Base-by-base conservation (phyloP, 2,329 filamentous ascomycete species). In the Aspergillus phoenicis region DNA sequence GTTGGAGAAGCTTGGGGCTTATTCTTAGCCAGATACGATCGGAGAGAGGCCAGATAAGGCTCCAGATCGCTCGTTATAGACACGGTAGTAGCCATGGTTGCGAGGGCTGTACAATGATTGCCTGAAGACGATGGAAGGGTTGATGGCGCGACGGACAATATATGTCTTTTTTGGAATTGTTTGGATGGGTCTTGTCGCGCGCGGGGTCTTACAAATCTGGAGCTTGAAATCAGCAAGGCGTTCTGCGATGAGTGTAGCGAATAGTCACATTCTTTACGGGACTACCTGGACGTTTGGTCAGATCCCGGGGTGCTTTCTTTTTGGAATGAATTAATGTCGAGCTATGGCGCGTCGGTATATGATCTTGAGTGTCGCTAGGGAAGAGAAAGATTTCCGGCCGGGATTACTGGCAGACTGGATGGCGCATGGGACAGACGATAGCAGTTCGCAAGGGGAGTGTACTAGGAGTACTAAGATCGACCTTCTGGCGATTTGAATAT, bases 61-160 rank as follows among this genome's bases (percentile, higher is more conserved):
- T 74, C 66, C 20, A 73, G 54, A 15, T 73, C 71, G 52, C 64
- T 68, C 7, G 71, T 73, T 48, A 73, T 70, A n/a, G 69, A 67
- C 22, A 73, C 71, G 8, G 67, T 72, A 11, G 70, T 72, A 11
- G 70, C 62, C 71, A 73, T 73, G 52, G 33, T 64, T 41, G 62
- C 53, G 33, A 41, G 30, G 52, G 48, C 58, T 57, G 55, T 60
- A 38, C 52, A 20, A 52, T 30, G 43, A 24, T 30, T 8, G 56
- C 45, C 58, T 60, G 52, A 58, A 52, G 8, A 36, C 24, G 52
- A 52, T n/a, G 47, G 36, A 38, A 22, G 22, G 28, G 8, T 11
- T 26, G 15, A 22, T 11, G 49, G 41, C 20, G 54, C 39, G 55
- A 36, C 33, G 45, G 52, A 26, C 43, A 49, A 36, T 52, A 39